Evolutionary conservation across 805 yeast genomes (phyloP).

Genomic region (Kluyveromyces wickerhamii): DNA sequence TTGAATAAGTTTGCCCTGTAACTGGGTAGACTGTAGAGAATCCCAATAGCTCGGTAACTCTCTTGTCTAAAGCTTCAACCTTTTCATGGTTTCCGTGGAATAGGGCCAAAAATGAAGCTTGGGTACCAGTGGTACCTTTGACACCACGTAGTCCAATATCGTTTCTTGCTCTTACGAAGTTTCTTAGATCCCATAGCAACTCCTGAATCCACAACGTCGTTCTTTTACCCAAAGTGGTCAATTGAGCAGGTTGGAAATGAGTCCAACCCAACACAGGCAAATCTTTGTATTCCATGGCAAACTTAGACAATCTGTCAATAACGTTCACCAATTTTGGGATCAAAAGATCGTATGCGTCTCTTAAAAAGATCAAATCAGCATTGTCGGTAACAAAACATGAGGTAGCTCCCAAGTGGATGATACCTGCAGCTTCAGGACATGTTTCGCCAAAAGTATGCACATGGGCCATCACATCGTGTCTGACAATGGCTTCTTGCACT

Average conservation of each 20-base stretch:
- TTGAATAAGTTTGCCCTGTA: slow-evolving; percentile 98
- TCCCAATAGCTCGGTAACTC: slow-evolving; percentile 88
- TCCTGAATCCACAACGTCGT: slow-evolving; percentile 98
- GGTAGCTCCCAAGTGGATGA: slow-evolving; percentile 96
- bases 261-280: slow-evolving; percentile 98
- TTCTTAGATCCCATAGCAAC: slow-evolving; percentile 94
- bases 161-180: slow-evolving; percentile 90
- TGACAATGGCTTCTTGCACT: slow-evolving; percentile 91
- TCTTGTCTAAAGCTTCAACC: slow-evolving; percentile 86
- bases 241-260: slow-evolving; percentile 98
- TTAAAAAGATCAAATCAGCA: slow-evolving; percentile 91
- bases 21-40: slow-evolving; percentile 94
- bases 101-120: slow-evolving; percentile 88
- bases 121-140: slow-evolving; percentile 99
- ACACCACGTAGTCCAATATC: slow-evolving; percentile 96
- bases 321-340: slow-evolving; percentile 95
- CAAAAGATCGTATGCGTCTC: slow-evolving; percentile 90
- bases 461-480: slow-evolving; percentile 99
- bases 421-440: slow-evolving; percentile 95
- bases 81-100: slow-evolving; percentile 96
- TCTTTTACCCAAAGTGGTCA: slow-evolving; percentile 97
- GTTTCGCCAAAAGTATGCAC: slow-evolving; percentile 91
- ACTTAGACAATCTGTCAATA: slow-evolving; percentile 78
- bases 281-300: slow-evolving; percentile 89
- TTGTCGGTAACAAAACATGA: slow-evolving; percentile 97